Conservation (phyloP, 768 basidiomycete species). For the Gymnopilus dilepis region DNA sequence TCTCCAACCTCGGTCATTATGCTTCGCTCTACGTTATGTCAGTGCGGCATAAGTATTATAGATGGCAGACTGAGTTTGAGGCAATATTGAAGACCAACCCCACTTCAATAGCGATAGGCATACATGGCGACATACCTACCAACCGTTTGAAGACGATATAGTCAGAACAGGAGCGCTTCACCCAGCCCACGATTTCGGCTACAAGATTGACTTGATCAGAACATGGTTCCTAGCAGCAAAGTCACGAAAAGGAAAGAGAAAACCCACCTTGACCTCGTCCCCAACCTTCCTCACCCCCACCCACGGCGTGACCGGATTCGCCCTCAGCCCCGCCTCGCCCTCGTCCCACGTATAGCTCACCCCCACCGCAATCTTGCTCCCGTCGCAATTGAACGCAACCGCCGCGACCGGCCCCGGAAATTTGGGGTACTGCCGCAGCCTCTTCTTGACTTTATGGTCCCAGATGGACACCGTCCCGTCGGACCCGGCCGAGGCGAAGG, state of each 20-base stretch:
- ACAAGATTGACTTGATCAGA: not conserved
- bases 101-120: constrained; percentile 4
- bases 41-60: too few species aligned
- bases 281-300: constrained; percentile 68
- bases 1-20: too few species aligned
- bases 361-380: constrained; percentile 81
- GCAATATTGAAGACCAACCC: too few species aligned
- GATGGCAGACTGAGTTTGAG: too few species aligned
- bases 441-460: constrained; percentile 97
- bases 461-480: constrained; percentile 95
- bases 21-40: too few species aligned
- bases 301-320: constrained; percentile 59
- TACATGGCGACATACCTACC: constrained; percentile 12
- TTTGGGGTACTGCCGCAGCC: constrained; percentile 88
- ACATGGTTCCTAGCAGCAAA: not conserved
- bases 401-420: constrained; percentile 77
- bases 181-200: constrained; percentile 24
- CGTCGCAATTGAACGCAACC: constrained; percentile 84
- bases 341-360: constrained; percentile 92
- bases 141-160: not conserved
- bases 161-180: not conserved
- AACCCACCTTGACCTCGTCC: constrained; percentile 69
- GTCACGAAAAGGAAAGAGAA: not conserved
- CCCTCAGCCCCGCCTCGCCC: constrained; percentile 73
- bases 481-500: constrained; percentile 94